Conservation (phyloP, 1,139 yeast species). For the Eremothecium coryli region DNA sequence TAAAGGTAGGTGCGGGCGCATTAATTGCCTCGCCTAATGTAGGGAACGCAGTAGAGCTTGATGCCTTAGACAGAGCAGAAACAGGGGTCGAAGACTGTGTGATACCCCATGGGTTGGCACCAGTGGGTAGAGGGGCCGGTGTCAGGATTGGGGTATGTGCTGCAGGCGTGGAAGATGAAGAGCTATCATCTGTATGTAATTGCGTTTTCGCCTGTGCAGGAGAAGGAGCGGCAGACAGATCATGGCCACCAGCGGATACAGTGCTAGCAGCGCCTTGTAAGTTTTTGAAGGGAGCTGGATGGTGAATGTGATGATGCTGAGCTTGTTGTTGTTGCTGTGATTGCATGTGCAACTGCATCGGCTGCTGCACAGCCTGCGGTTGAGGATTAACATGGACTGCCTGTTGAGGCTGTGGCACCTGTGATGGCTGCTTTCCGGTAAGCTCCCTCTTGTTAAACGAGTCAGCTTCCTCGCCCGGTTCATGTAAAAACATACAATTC, state of each 20-base stretch:
- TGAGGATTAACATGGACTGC: slow-evolving; percentile 13
- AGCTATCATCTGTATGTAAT: slow-evolving; percentile 15
- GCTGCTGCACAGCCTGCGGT: slow-evolving; percentile 4
- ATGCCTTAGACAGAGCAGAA: slow-evolving; percentile 28
- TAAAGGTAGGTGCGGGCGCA: slow-evolving; percentile 12
- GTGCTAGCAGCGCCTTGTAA: not conserved
- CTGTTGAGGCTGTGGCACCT: slow-evolving; percentile 14
- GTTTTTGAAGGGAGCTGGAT: slow-evolving; percentile 2
- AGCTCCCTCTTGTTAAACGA: slow-evolving; percentile 89
- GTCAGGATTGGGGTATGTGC: slow-evolving; percentile 26
- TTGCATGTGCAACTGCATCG: not conserved
- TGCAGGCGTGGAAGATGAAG: slow-evolving; percentile 13
- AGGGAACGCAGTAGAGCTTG: slow-evolving; percentile 59
- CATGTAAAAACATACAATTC: slow-evolving; percentile 97
- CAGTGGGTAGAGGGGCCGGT: slow-evolving; percentile 30
- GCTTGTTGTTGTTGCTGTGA: slow-evolving; percentile 1
- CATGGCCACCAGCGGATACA: not conserved
- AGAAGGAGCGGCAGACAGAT: slow-evolving; percentile 19
- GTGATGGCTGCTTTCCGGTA: slow-evolving; percentile 36
- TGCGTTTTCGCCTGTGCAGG: slow-evolving; percentile 24
- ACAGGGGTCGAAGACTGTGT: slow-evolving; percentile 28
- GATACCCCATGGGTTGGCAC: slow-evolving; percentile 31
- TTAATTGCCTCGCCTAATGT: slow-evolving; percentile 48
- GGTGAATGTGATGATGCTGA: slow-evolving; percentile 3
- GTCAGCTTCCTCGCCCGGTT: slow-evolving; percentile 99